Evolutionary conservation across 1,139 yeast species (phyloP).

Genomic region (Citeromyces siamensis): DNA sequence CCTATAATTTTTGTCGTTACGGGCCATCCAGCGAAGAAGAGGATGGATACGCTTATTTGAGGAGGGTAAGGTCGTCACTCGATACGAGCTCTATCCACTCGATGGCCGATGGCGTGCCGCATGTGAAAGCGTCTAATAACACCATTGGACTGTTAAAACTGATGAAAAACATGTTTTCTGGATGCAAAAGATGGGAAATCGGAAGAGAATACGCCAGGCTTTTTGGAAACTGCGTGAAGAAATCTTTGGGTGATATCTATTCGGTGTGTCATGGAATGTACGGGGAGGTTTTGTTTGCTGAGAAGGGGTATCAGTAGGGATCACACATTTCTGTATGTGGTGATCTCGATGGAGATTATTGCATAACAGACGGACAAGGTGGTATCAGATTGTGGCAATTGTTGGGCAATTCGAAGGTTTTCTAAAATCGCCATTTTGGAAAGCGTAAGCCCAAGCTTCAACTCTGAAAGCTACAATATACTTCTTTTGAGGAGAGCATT

Average conservation of each 20-base stretch:
- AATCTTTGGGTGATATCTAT: conserved; percentile 38
- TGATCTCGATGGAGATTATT: too few species aligned
- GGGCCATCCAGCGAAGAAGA: conserved; percentile 31
- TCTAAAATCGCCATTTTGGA: too few species aligned
- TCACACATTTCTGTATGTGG: too few species aligned
- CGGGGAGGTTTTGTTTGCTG: too few species aligned
- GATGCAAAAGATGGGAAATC: conserved; percentile 40
- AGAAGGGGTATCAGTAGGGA: too few species aligned
- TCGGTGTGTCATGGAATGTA: conserved; percentile 33
- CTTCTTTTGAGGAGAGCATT: too few species aligned
- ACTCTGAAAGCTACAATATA: too few species aligned
- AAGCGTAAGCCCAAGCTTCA: too few species aligned
- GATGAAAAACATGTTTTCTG: conserved; percentile 26
- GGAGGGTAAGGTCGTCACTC: conserved; percentile 22
- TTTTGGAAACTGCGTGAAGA: conserved; percentile 36
- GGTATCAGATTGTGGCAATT: too few species aligned
- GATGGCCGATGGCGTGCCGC: conserved; percentile 25
- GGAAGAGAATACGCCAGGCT: conserved; percentile 42
- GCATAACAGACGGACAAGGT: too few species aligned
- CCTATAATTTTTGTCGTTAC: conserved; percentile 33
- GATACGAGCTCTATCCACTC: conserved; percentile 8
- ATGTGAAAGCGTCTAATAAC: conserved; percentile 28
- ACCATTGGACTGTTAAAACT: conserved; percentile 37
- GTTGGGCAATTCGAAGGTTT: too few species aligned
- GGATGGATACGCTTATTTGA: conserved; percentile 28